Percentiles rank a stretch among this genome's conserved stretches.
Conservation (phyloP, 371 early-diverging fungal genomes). For the Blakeslea trispora region DNA sequence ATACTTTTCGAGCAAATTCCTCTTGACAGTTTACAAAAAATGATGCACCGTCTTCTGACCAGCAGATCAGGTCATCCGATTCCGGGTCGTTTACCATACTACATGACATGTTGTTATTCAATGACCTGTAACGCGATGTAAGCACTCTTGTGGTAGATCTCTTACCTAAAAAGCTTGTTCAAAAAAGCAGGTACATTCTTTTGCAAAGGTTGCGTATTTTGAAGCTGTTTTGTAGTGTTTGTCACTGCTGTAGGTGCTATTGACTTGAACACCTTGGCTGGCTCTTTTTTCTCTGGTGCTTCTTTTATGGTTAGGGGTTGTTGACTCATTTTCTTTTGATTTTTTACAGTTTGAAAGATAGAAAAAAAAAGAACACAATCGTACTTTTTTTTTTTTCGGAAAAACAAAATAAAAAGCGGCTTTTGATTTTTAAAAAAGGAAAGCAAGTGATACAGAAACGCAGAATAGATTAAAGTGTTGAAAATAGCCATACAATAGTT, state of each 20-base stretch:
- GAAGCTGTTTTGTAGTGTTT: neutral
- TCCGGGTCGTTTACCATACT: constrained; percentile 77
- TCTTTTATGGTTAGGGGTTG: constrained; percentile 1
- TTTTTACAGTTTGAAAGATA: neutral
- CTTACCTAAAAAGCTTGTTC: constrained; percentile 83
- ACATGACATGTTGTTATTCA: constrained; percentile 3
- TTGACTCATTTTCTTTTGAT: constrained; percentile 2
- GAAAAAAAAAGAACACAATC: too few species aligned
- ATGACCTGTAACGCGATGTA: too few species aligned
- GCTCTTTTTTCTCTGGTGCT: neutral
- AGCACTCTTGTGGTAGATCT: too few species aligned
- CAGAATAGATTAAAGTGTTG: too few species aligned
- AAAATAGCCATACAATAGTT: too few species aligned
- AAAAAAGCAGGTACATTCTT: constrained; percentile 83
- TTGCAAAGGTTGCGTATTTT: constrained; percentile 11
- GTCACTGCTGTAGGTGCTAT: constrained; percentile 11
- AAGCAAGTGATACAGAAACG: too few species aligned
- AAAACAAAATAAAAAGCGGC: neutral
- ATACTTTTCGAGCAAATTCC: constrained; percentile 82
- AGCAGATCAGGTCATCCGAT: constrained; percentile 71
- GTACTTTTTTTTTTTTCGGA: neutral
- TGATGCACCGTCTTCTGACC: constrained; percentile 78
- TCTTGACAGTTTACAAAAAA: constrained; percentile 70
- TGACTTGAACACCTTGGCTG: constrained; percentile 13
- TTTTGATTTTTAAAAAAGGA: too few species aligned